Conservation (phyloP, 1,139 yeast species). For the Meyerozyma carpophila region DNA sequence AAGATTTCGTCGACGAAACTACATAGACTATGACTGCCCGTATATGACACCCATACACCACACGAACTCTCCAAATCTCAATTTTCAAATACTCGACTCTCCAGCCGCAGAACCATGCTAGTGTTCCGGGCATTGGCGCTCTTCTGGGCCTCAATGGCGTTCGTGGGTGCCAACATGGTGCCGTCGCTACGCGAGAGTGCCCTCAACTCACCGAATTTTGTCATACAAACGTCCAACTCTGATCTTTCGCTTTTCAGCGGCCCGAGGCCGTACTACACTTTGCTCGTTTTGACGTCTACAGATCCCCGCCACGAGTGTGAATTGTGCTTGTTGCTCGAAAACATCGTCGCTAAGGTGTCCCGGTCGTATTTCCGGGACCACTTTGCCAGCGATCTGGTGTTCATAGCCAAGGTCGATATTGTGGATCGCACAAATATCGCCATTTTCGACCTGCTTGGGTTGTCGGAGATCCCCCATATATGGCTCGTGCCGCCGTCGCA, state of each 20-base stretch:
- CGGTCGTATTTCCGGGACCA: conserved; percentile 40
- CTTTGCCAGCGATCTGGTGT: conserved; percentile 30
- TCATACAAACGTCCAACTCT: conserved; percentile 19
- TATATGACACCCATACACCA: background rate
- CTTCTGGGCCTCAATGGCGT: background rate
- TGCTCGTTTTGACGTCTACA: conserved; percentile 41
- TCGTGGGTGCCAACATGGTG: background rate
- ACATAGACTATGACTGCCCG: background rate
- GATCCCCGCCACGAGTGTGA: conserved; percentile 32
- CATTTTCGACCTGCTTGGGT: conserved; percentile 32
- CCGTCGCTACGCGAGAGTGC: background rate
- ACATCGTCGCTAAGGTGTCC: conserved; percentile 35
- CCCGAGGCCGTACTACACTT: conserved; percentile 35
- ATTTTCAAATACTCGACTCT: background rate
- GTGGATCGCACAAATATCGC: conserved; percentile 28
- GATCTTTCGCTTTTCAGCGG: conserved; percentile 28
- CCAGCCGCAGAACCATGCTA: background rate
- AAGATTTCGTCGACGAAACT: conserved; percentile 35
- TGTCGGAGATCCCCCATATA: conserved; percentile 54
- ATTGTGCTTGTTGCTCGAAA: conserved; percentile 35
- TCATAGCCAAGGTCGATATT: conserved; percentile 50
- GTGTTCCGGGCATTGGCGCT: background rate
- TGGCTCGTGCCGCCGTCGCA: conserved; percentile 56
- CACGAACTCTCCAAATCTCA: background rate
- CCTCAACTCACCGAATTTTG: conserved; percentile 8